Conservation (phyloP, 2,329 filamentous ascomycete genomes). For the Septoria linicola region DNA sequence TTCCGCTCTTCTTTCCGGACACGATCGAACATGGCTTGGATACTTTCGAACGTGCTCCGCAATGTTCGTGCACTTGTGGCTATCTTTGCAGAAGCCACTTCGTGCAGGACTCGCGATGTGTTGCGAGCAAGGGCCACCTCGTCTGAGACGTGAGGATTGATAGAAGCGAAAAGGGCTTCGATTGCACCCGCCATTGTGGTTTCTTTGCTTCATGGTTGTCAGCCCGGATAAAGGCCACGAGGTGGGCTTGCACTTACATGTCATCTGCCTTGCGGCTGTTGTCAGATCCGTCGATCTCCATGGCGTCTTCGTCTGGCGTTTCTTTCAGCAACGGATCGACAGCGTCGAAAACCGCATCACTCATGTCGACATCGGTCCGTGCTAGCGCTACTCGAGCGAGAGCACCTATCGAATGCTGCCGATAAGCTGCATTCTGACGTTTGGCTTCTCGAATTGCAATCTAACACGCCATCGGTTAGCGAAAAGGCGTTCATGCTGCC, state of each 20-base stretch:
- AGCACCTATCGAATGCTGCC: slow-evolving; percentile 69
- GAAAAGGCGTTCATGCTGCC: neutral
- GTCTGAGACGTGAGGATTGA: slow-evolving; percentile 31
- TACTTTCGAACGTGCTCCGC: slow-evolving; percentile 30
- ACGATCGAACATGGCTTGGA: slow-evolving; percentile 21
- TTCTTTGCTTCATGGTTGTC: slow-evolving; percentile 26
- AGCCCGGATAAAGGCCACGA: slow-evolving; percentile 6
- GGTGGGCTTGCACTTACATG: slow-evolving; percentile 26
- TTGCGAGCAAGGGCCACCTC: slow-evolving; percentile 20
- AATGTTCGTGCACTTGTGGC: slow-evolving; percentile 18
- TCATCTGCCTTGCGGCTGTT: slow-evolving; percentile 26
- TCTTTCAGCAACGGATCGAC: slow-evolving; percentile 60
- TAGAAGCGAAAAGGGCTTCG: slow-evolving; percentile 34
- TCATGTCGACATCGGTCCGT: slow-evolving; percentile 68
- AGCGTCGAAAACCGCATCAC: slow-evolving; percentile 64
- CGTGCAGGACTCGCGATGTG: slow-evolving; percentile 22
- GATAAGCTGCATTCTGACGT: slow-evolving; percentile 82
- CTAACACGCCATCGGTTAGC: slow-evolving; percentile 43
- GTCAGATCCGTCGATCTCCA: slow-evolving; percentile 63
- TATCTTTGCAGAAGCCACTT: slow-evolving; percentile 22
- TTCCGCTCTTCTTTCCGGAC: slow-evolving; percentile 15
- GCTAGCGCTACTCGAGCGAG: slow-evolving; percentile 71
- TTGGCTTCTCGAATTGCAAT: slow-evolving; percentile 84
- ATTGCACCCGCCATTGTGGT: slow-evolving; percentile 32
- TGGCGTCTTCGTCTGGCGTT: slow-evolving; percentile 58